Evolutionary conservation across 2,329 filamentous ascomycete genomes (phyloP).

Genomic region (Pezicula radicicola): DNA sequence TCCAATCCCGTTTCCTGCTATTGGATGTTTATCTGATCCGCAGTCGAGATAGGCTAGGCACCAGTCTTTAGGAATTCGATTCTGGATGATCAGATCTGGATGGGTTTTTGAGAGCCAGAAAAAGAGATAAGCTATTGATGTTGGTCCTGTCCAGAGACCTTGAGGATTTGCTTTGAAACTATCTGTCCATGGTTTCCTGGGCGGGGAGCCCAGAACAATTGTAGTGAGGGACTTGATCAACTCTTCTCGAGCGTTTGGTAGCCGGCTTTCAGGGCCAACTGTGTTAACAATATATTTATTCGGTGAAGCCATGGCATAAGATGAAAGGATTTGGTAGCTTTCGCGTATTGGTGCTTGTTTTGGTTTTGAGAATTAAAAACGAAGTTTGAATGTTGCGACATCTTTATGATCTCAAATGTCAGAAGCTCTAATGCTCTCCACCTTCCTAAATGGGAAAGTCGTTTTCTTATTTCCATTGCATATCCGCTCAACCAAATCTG

Average conservation of each 20-base stretch:
- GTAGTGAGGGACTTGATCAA: background rate
- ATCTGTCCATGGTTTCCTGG: background rate
- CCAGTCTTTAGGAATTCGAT: constrained; percentile 6
- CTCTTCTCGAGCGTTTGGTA: background rate
- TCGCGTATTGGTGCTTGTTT: too few relatives aligned
- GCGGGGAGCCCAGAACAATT: background rate
- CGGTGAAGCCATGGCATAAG: too few relatives aligned
- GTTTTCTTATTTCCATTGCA: too few relatives aligned
- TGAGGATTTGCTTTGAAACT: constrained; percentile 14
- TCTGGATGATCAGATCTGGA: constrained; percentile 41
- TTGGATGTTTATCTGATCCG: constrained; percentile 1
- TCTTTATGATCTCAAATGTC: too few relatives aligned
- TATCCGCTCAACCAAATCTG: too few relatives aligned
- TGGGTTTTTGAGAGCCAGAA: constrained; percentile 42
- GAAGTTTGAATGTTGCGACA: too few relatives aligned
- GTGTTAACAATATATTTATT: too few relatives aligned
- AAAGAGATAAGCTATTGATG: constrained; percentile 54
- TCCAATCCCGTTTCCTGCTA: constrained; percentile 2
- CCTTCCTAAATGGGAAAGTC: too few relatives aligned
- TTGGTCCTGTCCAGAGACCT: constrained; percentile 53
- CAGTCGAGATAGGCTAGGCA: constrained; percentile 9
- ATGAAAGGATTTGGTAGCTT: too few relatives aligned
- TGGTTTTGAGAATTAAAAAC: too few relatives aligned
- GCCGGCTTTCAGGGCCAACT: too few relatives aligned
- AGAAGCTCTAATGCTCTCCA: too few relatives aligned